Evolutionary conservation across 768 basidiomycete genomes (phyloP), one percentile per base, ranked within the genome.

Genomic region (Holtermanniella nyarrowii): DNA sequence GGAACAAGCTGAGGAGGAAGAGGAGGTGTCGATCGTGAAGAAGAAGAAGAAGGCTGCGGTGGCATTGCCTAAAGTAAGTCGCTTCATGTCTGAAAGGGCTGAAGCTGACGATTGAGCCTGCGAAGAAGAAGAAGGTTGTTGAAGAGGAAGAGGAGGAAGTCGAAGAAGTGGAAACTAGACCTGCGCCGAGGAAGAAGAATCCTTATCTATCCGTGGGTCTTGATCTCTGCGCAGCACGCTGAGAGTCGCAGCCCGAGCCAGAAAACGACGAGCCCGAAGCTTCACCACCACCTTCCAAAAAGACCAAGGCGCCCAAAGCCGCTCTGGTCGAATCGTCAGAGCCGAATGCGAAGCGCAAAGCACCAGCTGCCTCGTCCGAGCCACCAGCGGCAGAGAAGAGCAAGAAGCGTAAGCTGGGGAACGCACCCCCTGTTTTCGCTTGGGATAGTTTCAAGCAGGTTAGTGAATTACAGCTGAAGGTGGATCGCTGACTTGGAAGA

Each of bases 401-500:
- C 59, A 67, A 64, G 54, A 43, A 61, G 23, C 57, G 59, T 45
- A 40, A 64, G 26, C 52, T 62, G 13, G 63, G 55, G 21, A 16
- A 16, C 16, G 55, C 50, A 4, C 52, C 57, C 43, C 45, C 65
- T 5, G 50, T 59, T 26, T 67, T 67, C 44, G 50, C 53, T 18
- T 67, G 65, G 65, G 65, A 67, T 49, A 52, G 60, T 3, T 58
- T 67, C 26, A 41, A 64, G 55, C 56, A 56, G 10, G 65, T 67
- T 47, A 62, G 62, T 62, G 14, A 11, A 12, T 3, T n/a, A 4
- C 10, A 18, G 26, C 4, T 18, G 43, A 7, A 12, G 20, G 60
- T 52, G 22, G 5, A 18, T n/a, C 24, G 1, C 16, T 26, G 31
- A n/a, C 25, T 13, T n/a, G 42, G 26, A 46, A 67, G 65, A 60